Conservation (phyloP, 768 basidiomycete genomes). For the Russula brevipes region DNA sequence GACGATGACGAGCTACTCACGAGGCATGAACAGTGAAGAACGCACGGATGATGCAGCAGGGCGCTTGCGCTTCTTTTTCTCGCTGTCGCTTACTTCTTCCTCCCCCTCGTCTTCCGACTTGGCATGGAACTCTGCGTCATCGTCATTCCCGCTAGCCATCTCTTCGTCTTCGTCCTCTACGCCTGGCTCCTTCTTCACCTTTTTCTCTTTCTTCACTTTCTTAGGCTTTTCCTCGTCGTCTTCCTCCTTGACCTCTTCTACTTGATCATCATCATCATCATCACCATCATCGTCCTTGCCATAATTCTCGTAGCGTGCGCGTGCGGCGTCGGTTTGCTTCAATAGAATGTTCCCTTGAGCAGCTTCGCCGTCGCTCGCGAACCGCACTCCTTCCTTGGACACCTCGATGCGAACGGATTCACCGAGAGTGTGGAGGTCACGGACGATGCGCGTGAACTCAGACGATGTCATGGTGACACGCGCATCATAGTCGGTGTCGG, state of each 20-base stretch:
- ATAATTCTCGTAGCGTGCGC: conserved; percentile 23
- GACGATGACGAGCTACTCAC: not conserved
- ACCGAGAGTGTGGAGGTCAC: conserved; percentile 84
- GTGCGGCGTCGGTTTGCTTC: conserved; percentile 54
- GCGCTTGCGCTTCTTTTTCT: conserved; percentile 65
- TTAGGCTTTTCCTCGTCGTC: conserved; percentile 40
- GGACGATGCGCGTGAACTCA: conserved; percentile 90
- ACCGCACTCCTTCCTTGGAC: conserved; percentile 90
- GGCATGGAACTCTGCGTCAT: conserved; percentile 39
- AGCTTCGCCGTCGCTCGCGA: conserved; percentile 88
- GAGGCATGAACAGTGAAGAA: not conserved
- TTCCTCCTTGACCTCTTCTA: conserved; percentile 39
- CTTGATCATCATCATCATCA: conserved; percentile 19
- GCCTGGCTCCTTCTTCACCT: conserved; percentile 42
- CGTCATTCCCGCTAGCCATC: conserved; percentile 48
- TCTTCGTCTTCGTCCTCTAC: conserved; percentile 35
- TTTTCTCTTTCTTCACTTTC: conserved; percentile 48
- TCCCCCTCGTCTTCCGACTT: conserved; percentile 33
- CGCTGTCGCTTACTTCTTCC: conserved; percentile 38
- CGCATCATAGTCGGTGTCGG: conserved; percentile 96
- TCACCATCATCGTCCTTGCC: conserved; percentile 26
- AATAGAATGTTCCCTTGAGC: conserved; percentile 86
- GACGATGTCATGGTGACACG: conserved; percentile 78
- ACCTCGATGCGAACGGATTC: conserved; percentile 96
- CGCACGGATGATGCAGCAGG: conserved; percentile 41